Evolutionary conservation across 2,329 filamentous ascomycete species (phyloP).

Genomic region (Aspergillus sojae): DNA sequence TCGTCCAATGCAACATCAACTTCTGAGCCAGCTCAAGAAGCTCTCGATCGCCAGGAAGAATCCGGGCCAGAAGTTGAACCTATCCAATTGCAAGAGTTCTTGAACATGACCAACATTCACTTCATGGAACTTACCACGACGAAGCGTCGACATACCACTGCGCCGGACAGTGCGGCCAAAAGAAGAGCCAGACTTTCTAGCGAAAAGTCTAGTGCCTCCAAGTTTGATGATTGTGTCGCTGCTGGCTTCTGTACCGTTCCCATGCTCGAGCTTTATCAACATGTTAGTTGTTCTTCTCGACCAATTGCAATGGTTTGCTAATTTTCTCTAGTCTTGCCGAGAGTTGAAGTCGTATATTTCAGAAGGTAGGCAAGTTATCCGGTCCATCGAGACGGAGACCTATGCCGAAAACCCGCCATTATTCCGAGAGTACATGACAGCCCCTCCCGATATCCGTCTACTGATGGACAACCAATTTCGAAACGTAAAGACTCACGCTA

Average conservation of each 20-base stretch:
- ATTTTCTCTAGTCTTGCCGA: constrained; percentile 67
- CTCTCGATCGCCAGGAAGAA: constrained; percentile 46
- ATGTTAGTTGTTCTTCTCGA: constrained; percentile 56
- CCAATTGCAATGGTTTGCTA: constrained; percentile 24
- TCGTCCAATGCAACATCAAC: constrained; percentile 41
- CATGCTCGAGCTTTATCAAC: constrained; percentile 91
- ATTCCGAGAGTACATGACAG: constrained; percentile 88
- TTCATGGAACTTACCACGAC: constrained; percentile 99
- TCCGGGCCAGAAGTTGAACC: constrained; percentile 54
- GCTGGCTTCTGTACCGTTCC: constrained; percentile 89
- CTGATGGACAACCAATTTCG: constrained; percentile 97
- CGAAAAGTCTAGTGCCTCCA: constrained; percentile 30
- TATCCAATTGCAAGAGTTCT: constrained; percentile 87
- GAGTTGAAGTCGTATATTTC: constrained; percentile 97
- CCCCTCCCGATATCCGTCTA: constrained; percentile 76
- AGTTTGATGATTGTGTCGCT: constrained; percentile 76
- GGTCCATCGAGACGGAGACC: constrained; percentile 86
- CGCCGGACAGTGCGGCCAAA: constrained; percentile 53
- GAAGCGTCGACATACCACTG: constrained; percentile 83
- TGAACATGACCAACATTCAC: constrained; percentile 92
- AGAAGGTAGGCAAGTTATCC: constrained; percentile 85
- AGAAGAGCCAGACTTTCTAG: constrained; percentile 28
- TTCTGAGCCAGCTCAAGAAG: constrained; percentile 45
- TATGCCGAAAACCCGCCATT: constrained; percentile 87
- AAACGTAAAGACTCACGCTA: constrained; percentile 91